Evolutionary conservation across 148 eudicot species (phyloP).

Genomic region (Limonium bicolor): DNA sequence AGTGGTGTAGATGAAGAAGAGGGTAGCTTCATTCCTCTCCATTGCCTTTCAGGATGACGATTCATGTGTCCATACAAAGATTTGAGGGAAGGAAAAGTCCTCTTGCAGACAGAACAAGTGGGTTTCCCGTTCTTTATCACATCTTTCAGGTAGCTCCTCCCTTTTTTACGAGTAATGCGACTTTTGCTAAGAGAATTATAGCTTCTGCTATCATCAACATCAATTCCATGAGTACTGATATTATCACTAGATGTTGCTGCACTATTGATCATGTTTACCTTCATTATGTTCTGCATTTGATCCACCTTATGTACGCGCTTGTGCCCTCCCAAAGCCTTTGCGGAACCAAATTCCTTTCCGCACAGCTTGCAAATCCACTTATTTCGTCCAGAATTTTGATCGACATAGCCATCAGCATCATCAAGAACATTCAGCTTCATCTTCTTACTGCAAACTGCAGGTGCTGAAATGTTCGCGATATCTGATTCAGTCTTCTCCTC

Average conservation of each 20-base stretch:
- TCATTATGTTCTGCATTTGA: not conserved
- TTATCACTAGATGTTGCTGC: not conserved
- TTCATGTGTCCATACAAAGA: constrained; percentile 11
- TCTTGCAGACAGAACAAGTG: not conserved
- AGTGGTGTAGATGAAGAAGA: too few species aligned
- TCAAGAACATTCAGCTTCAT: too few species aligned
- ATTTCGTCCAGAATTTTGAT: too few species aligned
- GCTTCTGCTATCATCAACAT: not conserved
- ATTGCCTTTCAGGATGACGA: constrained; percentile 3
- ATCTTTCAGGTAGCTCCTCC: not conserved
- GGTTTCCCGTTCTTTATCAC: not conserved
- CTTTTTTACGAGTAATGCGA: too few species aligned
- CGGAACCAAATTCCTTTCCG: not conserved
- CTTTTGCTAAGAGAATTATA: too few species aligned
- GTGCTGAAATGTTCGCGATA: too few species aligned
- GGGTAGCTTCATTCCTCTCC: not conserved
- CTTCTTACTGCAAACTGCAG: too few species aligned
- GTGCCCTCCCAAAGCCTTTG: not conserved
- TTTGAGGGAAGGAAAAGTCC: not conserved
- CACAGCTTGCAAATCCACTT: not conserved
- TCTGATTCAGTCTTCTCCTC: too few species aligned
- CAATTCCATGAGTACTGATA: not conserved
- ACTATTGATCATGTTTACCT: not conserved
- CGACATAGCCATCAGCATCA: too few species aligned
- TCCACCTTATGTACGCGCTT: not conserved